Evolutionary conservation across 2,329 filamentous ascomycete species (phyloP), one percentile per base, ranked within the genome.

Genomic region (Phialophora macrospora): DNA sequence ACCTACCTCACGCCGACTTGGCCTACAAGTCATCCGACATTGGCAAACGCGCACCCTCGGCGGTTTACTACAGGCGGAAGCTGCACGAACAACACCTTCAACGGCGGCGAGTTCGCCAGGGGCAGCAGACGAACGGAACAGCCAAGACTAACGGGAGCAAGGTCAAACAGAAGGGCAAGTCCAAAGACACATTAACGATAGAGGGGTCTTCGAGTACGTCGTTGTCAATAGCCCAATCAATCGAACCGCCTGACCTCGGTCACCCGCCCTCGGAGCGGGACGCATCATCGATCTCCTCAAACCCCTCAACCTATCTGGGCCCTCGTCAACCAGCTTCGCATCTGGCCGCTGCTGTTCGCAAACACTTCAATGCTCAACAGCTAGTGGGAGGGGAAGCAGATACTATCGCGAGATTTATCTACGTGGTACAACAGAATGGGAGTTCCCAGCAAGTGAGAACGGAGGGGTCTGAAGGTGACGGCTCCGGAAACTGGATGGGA

Each of bases 361-460:
- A 80, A 68, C 80, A 82, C 66, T 82, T 82, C 61, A 82, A 82
- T 67, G 79, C 77, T 55, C 78, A 79, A 20, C 79, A 77, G 7
- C 72, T 82, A 9, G 24, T 34, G 17, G 52, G 52, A 26, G 78
- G 77, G 49, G 80, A 82, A 71, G 79, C 80, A 62, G 80, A 82
- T 67, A 78, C 78, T 2, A 80, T 82, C 65, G 80, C 80, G n/a
- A 72, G 77, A 64, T 82, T 82, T 67, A 67, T 80, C 61, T 82
- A 82, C 69, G 80, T 80, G 51, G 80, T 81, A n/a, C 77, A 78
- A n/a, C 79, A 82, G 67, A 78, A 70, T 20, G 65, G 64, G 24
- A 60, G 26, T n/a, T 30, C 52, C n/a, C 30, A 61, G 7, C 57
- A 49, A 20, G 66, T 71, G 14, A 56, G 68, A 32, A 69, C 68